Percentiles rank a stretch among this genome's conserved stretches.
These are phyloP conservation scores for Citrus sp. DNA, from an alignment of 345 rosid species.

Conservation along the genomic window DNA sequence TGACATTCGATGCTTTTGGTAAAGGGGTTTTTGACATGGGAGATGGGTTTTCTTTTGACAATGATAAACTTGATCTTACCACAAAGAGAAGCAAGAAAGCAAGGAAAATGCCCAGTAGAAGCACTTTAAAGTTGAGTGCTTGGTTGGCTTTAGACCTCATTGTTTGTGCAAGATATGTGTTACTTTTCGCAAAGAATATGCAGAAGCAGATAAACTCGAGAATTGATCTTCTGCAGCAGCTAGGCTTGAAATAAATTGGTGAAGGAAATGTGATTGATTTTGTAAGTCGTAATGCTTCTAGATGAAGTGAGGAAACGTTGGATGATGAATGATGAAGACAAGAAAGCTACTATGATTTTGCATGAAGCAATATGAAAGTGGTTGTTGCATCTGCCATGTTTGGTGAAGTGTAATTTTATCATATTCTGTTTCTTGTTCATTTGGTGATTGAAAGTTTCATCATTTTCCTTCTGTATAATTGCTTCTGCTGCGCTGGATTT, in stretches of 20 bases:
- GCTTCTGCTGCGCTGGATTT: neutral
- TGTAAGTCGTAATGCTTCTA: slow-evolving; percentile 38
- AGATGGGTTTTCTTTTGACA: slow-evolving; percentile 22
- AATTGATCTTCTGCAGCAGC: neutral
- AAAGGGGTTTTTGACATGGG: neutral
- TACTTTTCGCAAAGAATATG: neutral
- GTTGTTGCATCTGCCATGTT: slow-evolving; percentile 45
- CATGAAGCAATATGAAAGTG: slow-evolving; percentile 31
- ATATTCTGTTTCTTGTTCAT: slow-evolving; percentile 6
- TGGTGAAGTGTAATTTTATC: slow-evolving; percentile 21
- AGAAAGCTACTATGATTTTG: slow-evolving; percentile 38
- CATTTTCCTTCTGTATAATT: neutral
- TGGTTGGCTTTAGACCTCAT: slow-evolving; percentile 72
- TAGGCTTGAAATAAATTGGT: slow-evolving; percentile 4
- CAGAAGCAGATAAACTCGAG: neutral
- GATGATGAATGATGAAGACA: slow-evolving; percentile 44
- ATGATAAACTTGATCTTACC: slow-evolving; percentile 52
- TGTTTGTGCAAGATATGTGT: neutral
- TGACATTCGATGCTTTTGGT: neutral
- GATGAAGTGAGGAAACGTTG: slow-evolving; percentile 41
- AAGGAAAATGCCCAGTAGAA: slow-evolving; percentile 53
- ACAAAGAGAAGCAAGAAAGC: slow-evolving; percentile 58
- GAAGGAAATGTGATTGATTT: slow-evolving; percentile 5
- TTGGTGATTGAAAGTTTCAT: neutral
- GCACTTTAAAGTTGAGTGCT: slow-evolving; percentile 50